phyloP scores from a whole-genome alignment of 345 rosid genomes.

The Brassica rapa region DNA sequence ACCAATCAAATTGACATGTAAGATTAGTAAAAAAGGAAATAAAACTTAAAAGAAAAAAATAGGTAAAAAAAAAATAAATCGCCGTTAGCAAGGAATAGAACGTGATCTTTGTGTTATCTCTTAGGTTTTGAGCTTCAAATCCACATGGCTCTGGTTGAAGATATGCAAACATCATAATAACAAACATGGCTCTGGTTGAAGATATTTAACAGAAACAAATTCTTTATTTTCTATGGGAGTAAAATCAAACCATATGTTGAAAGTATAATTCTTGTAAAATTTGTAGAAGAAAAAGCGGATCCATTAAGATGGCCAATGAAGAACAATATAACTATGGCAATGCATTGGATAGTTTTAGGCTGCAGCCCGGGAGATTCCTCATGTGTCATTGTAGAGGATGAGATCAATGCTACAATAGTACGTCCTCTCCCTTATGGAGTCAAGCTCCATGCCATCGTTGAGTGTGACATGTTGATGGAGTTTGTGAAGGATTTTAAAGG shows the following conservation, averaged over 20 bases:
- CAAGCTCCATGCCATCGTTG: constrained; percentile 85
- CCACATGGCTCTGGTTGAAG: no score
- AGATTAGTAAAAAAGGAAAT: no score
- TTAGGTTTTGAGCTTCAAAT: no score
- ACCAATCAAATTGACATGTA: no score
- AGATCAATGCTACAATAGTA: constrained; percentile 77
- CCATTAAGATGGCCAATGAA: constrained; percentile 63
- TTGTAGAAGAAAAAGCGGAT: constrained; percentile 81
- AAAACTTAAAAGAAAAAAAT: no score
- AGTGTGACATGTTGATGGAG: constrained; percentile 13
- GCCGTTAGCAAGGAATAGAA: no score
- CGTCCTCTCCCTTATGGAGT: constrained; percentile 82
- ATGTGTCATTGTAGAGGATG: constrained; percentile 86
- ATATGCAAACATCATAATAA: no score
- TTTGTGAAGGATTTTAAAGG: no score
- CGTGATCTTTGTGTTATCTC: no score
- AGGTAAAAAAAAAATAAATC: no score
- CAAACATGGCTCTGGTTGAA: no score
- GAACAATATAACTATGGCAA: constrained; percentile 66
- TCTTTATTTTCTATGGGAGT: neutral
- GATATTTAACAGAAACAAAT: no score
- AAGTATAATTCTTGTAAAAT: neutral
- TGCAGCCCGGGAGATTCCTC: constrained; percentile 82
- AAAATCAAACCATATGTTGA: neutral
- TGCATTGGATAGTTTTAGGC: constrained; percentile 72